Percentiles rank a stretch among this genome's conserved stretches.
Evolutionary conservation across 495 filamentous ascomycete genomes (phyloP).

Genomic region (Rhypophila decipiens): DNA sequence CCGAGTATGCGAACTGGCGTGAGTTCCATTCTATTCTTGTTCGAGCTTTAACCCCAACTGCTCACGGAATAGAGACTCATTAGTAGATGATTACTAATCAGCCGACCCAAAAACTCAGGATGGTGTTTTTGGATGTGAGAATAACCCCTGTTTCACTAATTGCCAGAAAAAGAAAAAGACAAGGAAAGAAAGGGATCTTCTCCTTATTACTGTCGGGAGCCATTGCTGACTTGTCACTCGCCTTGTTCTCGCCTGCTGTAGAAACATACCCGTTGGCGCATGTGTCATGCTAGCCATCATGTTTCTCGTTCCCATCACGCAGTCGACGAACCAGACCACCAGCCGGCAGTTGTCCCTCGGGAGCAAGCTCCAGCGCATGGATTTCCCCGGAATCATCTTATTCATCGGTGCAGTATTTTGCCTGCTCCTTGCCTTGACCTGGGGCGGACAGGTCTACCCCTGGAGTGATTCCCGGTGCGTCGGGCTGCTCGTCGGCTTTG

Average conservation of each 20-base stretch:
- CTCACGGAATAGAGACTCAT: no score
- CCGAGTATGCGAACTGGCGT: conserved; percentile 1
- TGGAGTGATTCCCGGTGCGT: background rate
- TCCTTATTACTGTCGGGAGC: background rate
- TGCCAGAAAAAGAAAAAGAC: no score
- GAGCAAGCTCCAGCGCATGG: background rate
- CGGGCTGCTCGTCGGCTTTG: background rate
- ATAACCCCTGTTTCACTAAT: background rate
- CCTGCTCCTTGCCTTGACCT: background rate
- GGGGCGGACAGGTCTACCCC: background rate
- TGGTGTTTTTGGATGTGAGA: background rate
- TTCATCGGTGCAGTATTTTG: background rate
- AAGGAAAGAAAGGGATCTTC: no score
- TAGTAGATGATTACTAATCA: no score
- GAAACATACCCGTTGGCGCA: no score
- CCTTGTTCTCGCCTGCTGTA: no score
- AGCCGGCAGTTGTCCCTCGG: background rate
- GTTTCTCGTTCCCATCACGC: background rate
- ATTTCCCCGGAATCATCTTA: background rate
- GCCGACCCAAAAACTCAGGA: no score
- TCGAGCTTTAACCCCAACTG: no score
- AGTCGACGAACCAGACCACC: background rate
- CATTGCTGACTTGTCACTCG: no score
- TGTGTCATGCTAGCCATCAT: no score
- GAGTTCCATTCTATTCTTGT: no score